Base-by-base conservation (phyloP, 1,284 basidiomycete species). In the Singerocomus rubriflavus region DNA sequence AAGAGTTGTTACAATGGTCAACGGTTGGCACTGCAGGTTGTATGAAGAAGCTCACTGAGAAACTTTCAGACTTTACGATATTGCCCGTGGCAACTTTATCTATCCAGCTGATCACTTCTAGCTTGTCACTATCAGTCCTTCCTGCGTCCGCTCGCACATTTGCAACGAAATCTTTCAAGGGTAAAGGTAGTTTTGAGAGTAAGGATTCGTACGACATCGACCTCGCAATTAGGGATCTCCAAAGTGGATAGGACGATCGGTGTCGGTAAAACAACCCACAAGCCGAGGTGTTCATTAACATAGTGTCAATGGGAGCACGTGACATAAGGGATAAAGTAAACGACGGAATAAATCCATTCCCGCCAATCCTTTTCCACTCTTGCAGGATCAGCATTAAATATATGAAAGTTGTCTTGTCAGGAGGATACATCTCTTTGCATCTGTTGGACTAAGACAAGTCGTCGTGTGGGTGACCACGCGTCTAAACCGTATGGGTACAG, bases 101-200 rank as follows among this genome's bases (percentile, higher is more conserved):
- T 57, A 91, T 80, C 88, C 88, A 91, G 53, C 71, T 71, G 13
- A 72, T 67, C 25, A 91, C 80, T 59, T 86, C 83, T 33, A 71
- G 68, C 67, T 81, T 73, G 63, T 88, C 86, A 57, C 76, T 73
- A 60, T 85, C 82, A 29, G 76, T 76, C 61, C 73, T 74, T 35
- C 86, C 88, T 47, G 78, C 65, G 54, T 73, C 70, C 49, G 65
- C 60, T 56, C 79, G 74, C 47, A 75, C 68, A 31, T 76, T 76
- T 17, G 73, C 73, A 38, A 73, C 80, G 25, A 90, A 76, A 49
- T 84, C 80, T 59, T 77, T 80, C 39, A 88, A 63, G 0, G 80
- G 78, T 10, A 73, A 63, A 31, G 71, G 69, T 6, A 90, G 69
- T 48, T 76, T 81, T 26, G 72, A 65, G 29, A 85, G 64, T 7